Evolutionary conservation across 768 basidiomycete genomes (phyloP).

Genomic region (Coprinellus micaceus): DNA sequence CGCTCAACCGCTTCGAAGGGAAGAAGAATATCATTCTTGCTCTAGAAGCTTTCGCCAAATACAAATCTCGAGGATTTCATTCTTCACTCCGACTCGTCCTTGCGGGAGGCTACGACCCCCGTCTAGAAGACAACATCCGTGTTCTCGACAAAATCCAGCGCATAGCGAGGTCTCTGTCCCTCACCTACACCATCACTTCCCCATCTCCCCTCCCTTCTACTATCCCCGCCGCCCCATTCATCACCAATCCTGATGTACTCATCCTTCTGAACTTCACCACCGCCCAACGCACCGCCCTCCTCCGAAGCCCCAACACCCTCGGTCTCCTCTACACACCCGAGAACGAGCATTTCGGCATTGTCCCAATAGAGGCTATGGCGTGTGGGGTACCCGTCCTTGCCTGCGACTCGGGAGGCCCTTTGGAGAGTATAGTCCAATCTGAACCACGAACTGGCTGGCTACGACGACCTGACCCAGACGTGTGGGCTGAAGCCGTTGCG

Average conservation of each 20-base stretch:
- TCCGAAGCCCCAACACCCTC: slow-evolving; percentile 60
- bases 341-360: slow-evolving; percentile 98
- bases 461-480: slow-evolving; percentile 50
- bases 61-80: slow-evolving; percentile 25
- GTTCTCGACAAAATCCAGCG: slow-evolving; percentile 63
- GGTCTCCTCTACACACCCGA: slow-evolving; percentile 89
- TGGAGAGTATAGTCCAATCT: slow-evolving; percentile 53
- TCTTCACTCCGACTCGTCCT: slow-evolving; percentile 63
- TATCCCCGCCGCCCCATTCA: slow-evolving; percentile 33
- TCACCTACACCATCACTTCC: slow-evolving; percentile 58
- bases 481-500: slow-evolving; percentile 68
- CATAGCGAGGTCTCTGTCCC: slow-evolving; percentile 46
- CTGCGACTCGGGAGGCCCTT: slow-evolving; percentile 84
- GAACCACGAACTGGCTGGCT: slow-evolving; percentile 71
- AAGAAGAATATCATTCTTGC: slow-evolving; percentile 92
- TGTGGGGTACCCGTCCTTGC: slow-evolving; percentile 89
- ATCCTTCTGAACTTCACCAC: slow-evolving; percentile 93
- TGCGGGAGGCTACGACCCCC: slow-evolving; percentile 88
- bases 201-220: slow-evolving; percentile 38
- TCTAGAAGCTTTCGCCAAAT: slow-evolving; percentile 66
- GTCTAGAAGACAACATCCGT: slow-evolving; percentile 77
- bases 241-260: slow-evolving; percentile 60
- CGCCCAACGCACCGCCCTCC: slow-evolving; percentile 75
- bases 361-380: slow-evolving; percentile 91
- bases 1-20: slow-evolving; percentile 91